A percentile compares a stretch with the other conserved stretches of the same genome.
Evolutionary conservation across 2,329 filamentous ascomycete species (phyloP).

Genomic region (Myrmaecium sp.): DNA sequence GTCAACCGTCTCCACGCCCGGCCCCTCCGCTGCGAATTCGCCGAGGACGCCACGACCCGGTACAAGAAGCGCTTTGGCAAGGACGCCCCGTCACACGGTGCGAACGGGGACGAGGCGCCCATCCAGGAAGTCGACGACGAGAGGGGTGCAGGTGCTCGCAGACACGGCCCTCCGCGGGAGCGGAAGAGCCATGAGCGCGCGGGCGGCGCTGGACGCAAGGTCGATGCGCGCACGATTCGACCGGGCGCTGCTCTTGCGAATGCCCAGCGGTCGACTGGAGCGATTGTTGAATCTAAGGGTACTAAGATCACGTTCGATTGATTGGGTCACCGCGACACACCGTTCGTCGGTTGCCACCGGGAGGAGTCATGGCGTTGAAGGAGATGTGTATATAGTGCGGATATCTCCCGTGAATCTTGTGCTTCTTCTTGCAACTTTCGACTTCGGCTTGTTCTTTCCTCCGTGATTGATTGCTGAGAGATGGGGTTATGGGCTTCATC

Average conservation of each 20-base stretch:
- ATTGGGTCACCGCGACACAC: neutral
- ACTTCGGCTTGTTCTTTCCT: too few relatives aligned
- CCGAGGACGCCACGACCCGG: slow-evolving; percentile 72
- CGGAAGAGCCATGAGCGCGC: slow-evolving; percentile 15
- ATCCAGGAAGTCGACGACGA: slow-evolving; percentile 14
- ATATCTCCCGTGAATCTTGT: too few relatives aligned
- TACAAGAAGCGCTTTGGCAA: slow-evolving; percentile 93
- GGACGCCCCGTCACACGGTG: slow-evolving; percentile 27
- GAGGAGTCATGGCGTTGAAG: too few relatives aligned
- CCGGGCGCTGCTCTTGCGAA: slow-evolving; percentile 27
- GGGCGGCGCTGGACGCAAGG: slow-evolving; percentile 17
- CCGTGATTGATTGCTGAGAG: too few relatives aligned
- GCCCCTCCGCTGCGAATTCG: slow-evolving; percentile 74
- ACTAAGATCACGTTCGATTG: slow-evolving; percentile 71
- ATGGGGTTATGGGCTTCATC: slow-evolving; percentile 10
- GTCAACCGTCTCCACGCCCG: slow-evolving; percentile 72
- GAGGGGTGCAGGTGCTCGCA: slow-evolving; percentile 13
- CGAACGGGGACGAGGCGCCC: slow-evolving; percentile 14
- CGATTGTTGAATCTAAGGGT: slow-evolving; percentile 60
- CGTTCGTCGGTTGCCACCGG: neutral
- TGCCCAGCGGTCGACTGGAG: slow-evolving; percentile 52
- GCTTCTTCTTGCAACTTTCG: too few relatives aligned
- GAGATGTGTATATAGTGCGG: too few relatives aligned
- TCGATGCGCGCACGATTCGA: slow-evolving; percentile 27
- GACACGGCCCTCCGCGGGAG: slow-evolving; percentile 11